These are phyloP conservation scores for Casuarina cunninghamiana DNA, from an alignment of 306 rosid genomes.

Conservation along the genomic window DNA sequence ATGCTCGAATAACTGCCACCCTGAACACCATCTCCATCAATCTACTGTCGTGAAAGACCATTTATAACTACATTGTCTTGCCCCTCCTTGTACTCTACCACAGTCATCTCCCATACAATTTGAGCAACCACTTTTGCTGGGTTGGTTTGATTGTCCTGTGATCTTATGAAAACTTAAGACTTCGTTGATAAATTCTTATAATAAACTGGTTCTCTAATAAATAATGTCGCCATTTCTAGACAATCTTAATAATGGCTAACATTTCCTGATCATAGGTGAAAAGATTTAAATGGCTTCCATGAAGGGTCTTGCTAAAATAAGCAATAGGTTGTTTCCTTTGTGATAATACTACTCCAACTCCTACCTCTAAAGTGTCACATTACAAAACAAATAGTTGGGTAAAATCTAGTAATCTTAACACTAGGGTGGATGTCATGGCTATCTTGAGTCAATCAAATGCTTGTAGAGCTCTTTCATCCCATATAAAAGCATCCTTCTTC, in stretches of 20 bases:
- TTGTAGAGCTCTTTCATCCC: neutral
- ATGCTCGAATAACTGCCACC: too few species aligned
- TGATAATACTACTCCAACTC: neutral
- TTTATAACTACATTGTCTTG: neutral
- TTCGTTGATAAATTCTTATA: accelerated
- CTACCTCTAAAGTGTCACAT: neutral
- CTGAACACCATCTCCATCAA: too few species aligned
- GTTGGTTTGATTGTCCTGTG: neutral
- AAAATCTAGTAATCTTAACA: neutral
- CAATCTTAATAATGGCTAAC: neutral
- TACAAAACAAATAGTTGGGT: neutral
- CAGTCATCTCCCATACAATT: neutral
- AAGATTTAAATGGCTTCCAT: too few species aligned
- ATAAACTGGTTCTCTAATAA: neutral
- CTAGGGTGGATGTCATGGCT: too few species aligned
- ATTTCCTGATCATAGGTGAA: neutral
- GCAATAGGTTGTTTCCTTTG: neutral
- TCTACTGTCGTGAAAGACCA: neutral
- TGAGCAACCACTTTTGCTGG: neutral
- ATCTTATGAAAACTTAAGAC: neutral
- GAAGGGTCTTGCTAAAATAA: neutral
- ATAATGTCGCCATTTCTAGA: neutral
- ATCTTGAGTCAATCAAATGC: neutral
- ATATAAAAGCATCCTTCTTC: neutral
- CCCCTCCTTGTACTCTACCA: neutral